phyloP scores from a whole-genome alignment of 805 yeast species.

The Candida insectalens region DNA sequence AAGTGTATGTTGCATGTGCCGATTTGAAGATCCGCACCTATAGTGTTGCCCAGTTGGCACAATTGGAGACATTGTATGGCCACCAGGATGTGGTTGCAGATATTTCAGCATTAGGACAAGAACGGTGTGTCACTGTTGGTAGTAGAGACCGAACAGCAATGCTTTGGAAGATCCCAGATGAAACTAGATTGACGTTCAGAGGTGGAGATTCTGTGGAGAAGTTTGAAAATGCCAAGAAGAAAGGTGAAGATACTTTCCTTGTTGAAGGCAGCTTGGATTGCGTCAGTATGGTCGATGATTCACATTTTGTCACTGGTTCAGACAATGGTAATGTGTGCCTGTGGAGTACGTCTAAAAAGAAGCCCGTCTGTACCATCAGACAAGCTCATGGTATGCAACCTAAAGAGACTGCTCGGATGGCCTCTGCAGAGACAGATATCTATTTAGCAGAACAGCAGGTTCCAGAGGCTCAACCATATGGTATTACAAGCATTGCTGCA shows the following conservation, averaged over 20 bases:
- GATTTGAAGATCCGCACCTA: conserved; percentile 86
- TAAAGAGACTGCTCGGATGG: conserved; percentile 32
- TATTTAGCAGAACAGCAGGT: conserved; percentile 35
- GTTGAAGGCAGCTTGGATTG: conserved; percentile 87
- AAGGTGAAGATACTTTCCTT: conserved; percentile 26
- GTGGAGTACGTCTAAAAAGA: conserved; percentile 88
- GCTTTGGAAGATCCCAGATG: conserved; percentile 96
- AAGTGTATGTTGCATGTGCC: conserved; percentile 85
- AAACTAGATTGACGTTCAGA: conserved; percentile 84
- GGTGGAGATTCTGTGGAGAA: conserved; percentile 63
- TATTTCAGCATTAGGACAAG: conserved; percentile 71
- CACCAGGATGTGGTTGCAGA: conserved; percentile 88
- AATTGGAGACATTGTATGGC: conserved; percentile 85
- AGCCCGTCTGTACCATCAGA: conserved; percentile 63
- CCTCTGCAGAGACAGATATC: conserved; percentile 40
- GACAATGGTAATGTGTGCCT: conserved; percentile 87
- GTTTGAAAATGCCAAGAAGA: conserved; percentile 17
- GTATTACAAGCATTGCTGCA: conserved; percentile 76
- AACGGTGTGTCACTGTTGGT: conserved; percentile 94
- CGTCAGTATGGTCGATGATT: conserved; percentile 85
- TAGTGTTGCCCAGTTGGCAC: conserved; percentile 77
- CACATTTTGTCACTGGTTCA: conserved; percentile 88
- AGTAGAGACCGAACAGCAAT: conserved; percentile 91
- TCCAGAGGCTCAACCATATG: conserved; percentile 71
- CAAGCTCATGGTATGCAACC: conserved; percentile 67